Evolutionary conservation across 352 stramenopile species (phyloP).

Genomic region (Pythium volutum): DNA sequence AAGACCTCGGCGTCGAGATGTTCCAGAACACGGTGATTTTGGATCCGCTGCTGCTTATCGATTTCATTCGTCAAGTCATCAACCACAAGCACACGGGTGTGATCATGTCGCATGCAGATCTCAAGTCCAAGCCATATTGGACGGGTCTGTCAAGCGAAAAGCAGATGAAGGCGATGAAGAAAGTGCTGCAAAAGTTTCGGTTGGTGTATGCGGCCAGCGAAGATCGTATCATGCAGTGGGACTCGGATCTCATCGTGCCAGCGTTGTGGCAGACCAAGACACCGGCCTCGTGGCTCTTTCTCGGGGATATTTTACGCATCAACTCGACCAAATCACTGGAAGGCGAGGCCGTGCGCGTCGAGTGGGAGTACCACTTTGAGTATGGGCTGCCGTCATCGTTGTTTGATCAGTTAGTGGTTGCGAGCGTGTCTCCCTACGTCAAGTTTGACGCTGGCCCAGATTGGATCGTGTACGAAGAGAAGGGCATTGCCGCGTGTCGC

Average conservation of each 20-base stretch:
- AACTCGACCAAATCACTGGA: neutral
- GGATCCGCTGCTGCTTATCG: conserved; percentile 12
- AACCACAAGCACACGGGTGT: conserved; percentile 1
- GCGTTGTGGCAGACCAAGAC: neutral
- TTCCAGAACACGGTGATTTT: conserved; percentile 13
- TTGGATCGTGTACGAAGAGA: conserved; percentile 9
- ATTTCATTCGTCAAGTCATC: conserved; percentile 17
- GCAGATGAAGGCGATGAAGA: conserved; percentile 5
- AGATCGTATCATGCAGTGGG: neutral
- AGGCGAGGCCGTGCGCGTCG: conserved; percentile 4
- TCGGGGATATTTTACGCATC: neutral
- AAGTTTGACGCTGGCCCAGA: conserved; percentile 1
- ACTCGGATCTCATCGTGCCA: conserved; percentile 5
- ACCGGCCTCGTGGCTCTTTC: neutral
- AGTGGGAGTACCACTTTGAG: conserved; percentile 15
- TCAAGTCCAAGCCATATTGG: neutral
- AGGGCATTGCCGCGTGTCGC: neutral
- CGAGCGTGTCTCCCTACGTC: conserved; percentile 6
- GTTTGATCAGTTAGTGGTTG: conserved; percentile 18
- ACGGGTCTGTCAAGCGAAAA: neutral
- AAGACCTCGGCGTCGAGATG: neutral
- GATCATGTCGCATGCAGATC: neutral
- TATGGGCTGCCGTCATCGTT: neutral
- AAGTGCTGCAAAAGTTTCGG: neutral
- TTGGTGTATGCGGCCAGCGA: neutral